Conservation (phyloP, 129 eudicot species). For the Kitagawia praeruptora region DNA sequence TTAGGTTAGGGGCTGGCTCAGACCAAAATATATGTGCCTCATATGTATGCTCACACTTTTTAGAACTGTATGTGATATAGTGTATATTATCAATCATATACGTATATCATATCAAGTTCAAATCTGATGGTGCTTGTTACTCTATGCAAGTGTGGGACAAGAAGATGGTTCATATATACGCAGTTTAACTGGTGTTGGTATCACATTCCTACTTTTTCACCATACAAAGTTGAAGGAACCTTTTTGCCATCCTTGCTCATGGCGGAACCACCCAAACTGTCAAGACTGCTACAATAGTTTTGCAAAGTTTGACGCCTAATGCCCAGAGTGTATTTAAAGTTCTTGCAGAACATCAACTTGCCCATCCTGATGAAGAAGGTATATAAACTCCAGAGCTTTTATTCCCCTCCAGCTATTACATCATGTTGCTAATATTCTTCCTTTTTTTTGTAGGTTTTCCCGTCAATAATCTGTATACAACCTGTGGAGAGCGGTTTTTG, state of each 20-base stretch:
- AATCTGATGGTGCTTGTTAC: constrained; percentile 5
- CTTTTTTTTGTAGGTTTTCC: constrained; percentile 62
- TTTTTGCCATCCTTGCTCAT: constrained; percentile 87
- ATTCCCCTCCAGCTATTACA: background rate
- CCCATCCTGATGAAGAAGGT: constrained; percentile 91
- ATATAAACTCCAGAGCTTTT: background rate
- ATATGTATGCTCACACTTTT: background rate
- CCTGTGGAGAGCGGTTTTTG: constrained; percentile 80
- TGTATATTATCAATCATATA: background rate
- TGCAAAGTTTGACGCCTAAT: constrained; percentile 96
- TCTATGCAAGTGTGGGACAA: constrained; percentile 89
- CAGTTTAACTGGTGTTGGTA: constrained; percentile 94
- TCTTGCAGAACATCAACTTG: constrained; percentile 82
- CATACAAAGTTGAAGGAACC: constrained; percentile 74
- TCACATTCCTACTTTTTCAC: constrained; percentile 93
- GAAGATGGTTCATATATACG: constrained; percentile 92
- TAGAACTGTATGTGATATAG: background rate
- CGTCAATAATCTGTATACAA: constrained; percentile 51
- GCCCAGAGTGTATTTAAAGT: constrained; percentile 90
- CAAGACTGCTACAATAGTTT: constrained; percentile 85
- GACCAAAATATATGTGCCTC: background rate
- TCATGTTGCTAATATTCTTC: background rate
- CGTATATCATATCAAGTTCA: background rate
- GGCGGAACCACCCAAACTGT: constrained; percentile 71
- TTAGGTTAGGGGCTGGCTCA: background rate